Conservation (phyloP, 345 rosid species). For the Melastoma malabathricum region DNA sequence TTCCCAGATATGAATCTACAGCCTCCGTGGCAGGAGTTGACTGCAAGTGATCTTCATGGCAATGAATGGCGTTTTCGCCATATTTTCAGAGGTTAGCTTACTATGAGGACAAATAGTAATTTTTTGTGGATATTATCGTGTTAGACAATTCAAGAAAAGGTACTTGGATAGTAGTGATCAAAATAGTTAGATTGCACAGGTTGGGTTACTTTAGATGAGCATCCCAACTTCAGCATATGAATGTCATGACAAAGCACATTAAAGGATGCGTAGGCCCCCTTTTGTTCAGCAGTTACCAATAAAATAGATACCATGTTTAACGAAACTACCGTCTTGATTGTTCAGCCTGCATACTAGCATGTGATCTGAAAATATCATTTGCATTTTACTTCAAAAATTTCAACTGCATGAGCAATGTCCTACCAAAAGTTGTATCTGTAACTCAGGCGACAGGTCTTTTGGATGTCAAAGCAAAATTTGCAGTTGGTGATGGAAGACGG, state of each 20-base stretch:
- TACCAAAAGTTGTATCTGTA: constrained; percentile 6
- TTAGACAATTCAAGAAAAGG: background rate
- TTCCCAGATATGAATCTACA: constrained; percentile 47
- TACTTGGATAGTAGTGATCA: background rate
- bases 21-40: constrained; percentile 59
- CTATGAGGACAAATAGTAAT: background rate
- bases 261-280: no score
- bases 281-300: no score
- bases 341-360: no score
- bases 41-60: constrained; percentile 50
- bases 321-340: no score
- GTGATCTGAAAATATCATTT: no score
- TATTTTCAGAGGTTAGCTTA: constrained; percentile 33
- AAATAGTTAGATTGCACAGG: no score
- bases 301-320: no score
- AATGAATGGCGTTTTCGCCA: constrained; percentile 51
- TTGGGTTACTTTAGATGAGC: no score
- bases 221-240: no score
- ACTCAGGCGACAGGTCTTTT: constrained; percentile 88
- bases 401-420: background rate
- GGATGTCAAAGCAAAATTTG: constrained; percentile 93
- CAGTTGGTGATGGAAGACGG: constrained; percentile 98
- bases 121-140: constrained; percentile 1
- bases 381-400: background rate
- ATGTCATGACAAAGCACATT: no score